Evolutionary conservation across 2,329 filamentous ascomycete genomes (phyloP), one percentile per base, ranked within the genome.

Genomic region (Ophiocordyceps australis): DNA sequence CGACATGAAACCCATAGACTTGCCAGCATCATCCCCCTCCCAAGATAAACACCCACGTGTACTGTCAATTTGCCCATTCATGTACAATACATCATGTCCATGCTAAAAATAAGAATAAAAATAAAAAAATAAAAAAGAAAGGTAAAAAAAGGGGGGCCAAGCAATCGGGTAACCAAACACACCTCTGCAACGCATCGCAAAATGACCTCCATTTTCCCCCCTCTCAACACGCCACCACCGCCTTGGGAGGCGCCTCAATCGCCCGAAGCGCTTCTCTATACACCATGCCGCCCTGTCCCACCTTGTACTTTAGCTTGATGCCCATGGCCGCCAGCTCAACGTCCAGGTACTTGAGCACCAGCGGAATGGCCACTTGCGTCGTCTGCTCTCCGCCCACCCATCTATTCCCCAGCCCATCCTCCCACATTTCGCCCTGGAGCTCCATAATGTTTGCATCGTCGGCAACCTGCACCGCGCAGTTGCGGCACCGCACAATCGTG

Each of bases 301-400:
- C 50, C 29, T 56, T 55, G 40, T 93, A 95, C 61, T 82, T 93
- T 55, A 98, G 69, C 55, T 83, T 77, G 28, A 98, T 75, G 27
- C 89, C 89, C 89, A 98, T 98, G 29, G 83, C 83, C 19, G 85
- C 81, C 40, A 98, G 57, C 54, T 98, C 89, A 13, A 93, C 85
- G 53, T 98, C 89, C 37, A 98, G 55, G 57, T 78, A 95, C 54
- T 80, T 82, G 49, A 98, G 56, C 28, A 92, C 89, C 35, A 85
- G 86, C 0, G 89, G 89, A 11, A 98, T 80, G 28, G 83, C 85
- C 19, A 98, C 82, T 36, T 89, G 62, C 4, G 85, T 89, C 4
- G 89, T 89, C 45, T 95, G 71, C 35, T 86, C 80, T 25, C 89
- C 89, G 7, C 89, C 89, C 18, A 81, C 66, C 66, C 77, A 95